Evolutionary conservation across 257 asterid genomes (phyloP).

Genomic region (Cynanchum wilfordii): DNA sequence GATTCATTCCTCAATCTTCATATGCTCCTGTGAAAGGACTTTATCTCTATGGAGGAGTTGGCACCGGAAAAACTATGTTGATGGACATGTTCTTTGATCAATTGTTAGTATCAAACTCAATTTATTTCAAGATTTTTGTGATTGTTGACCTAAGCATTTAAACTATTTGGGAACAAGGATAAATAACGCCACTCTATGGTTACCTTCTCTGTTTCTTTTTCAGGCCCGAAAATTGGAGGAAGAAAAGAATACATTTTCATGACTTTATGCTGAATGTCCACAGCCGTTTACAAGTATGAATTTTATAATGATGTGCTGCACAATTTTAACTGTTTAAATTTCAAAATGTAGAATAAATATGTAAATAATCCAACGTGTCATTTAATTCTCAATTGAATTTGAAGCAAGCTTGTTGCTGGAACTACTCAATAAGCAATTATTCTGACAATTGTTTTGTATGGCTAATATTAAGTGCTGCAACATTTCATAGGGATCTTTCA

Average conservation of each 20-base stretch:
- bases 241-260: conserved; percentile 92
- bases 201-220: conserved; percentile 10
- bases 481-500: background rate
- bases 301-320: background rate
- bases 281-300: conserved; percentile 75
- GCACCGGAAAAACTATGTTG: conserved; percentile 96
- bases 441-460: background rate
- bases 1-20: conserved; percentile 54
- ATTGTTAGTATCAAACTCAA: conserved; percentile 40
- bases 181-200: background rate
- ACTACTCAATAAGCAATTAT: background rate
- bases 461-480: conserved; percentile 6
- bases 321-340: background rate
- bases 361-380: background rate
- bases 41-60: conserved; percentile 95
- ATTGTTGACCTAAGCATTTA: background rate
- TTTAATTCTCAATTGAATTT: background rate
- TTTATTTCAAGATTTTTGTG: background rate
- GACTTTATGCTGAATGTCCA: conserved; percentile 93
- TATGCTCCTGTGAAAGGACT: conserved; percentile 85
- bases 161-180: background rate
- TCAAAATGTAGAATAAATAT: background rate
- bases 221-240: conserved; percentile 90
- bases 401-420: background rate
- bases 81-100: conserved; percentile 82